Base-by-base conservation (phyloP, 2,329 filamentous ascomycete species). In the Trichophyton mentagrophytes region DNA sequence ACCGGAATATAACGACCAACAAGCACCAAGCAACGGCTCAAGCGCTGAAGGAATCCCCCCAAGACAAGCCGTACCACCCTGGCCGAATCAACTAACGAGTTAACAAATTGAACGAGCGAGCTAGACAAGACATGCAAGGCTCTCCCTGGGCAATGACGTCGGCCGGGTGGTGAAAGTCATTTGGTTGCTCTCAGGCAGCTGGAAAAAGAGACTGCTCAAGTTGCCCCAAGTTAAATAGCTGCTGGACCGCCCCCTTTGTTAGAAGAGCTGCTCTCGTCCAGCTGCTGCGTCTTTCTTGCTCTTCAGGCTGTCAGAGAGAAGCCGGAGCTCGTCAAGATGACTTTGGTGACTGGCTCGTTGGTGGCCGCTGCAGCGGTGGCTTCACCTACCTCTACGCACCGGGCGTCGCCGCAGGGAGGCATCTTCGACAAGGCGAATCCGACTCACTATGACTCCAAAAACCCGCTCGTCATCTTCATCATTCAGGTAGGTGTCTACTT, bases 391-490 rank as follows among this genome's bases (percentile, higher is more conserved):
- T 64, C 69, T 49, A 73, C 68, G 8, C 63, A 63, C 56, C 69
- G 76, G 65, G 78, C 73, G 60, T 68, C 78, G 56, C 76, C 80
- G 5, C 85, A 88, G 70, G 84, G 79, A 58, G 88, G 88, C 64
- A 82, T 92, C 62, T 77, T 92, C 49, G 87, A 90, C 65, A 85
- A 85, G 49, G 75, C 81, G 59, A 85, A 89, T 64, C 88, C 88
- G 1, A 79, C 86, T 33, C 70, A 80, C 33, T 90, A 87, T 74
- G 83, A 87, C 66, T 68, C 85, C 9, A 86, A 82, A 61, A 86
- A 90, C 65, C 88, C 88, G 5, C 85, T 91, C 64, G 82, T 84
- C 53, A 73, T 89, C 55, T 90, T 91, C 73, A 89, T 90, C 67
- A 86, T 90, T 57, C 87, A 87, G 80, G 84, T 83, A 75, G 38